Evolutionary conservation across 805 yeast genomes (phyloP), one percentile per base, ranked within the genome.

Genomic region (Saccharomycopsis capsularis): DNA sequence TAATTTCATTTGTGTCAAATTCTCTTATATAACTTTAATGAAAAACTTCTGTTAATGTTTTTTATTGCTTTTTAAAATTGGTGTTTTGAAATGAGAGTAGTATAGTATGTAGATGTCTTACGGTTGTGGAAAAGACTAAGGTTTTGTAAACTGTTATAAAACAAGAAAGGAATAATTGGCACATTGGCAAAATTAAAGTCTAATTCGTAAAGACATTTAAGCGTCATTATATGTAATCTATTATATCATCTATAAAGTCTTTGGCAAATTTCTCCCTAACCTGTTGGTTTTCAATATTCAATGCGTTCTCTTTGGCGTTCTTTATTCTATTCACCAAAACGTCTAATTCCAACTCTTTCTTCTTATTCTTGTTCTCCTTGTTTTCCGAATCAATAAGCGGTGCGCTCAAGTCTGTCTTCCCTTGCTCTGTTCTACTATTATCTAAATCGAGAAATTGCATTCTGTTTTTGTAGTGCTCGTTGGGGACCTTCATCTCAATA

Each of bases 371-470:
- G 29, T 3, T 11, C 16, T 21, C 23, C 4, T 44, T 22, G 9
- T 29, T 21, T 19, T 25, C 27, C 13, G 59, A 54, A 9, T 58
- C 55, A 4, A 65, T 60, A 37, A 64, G 57, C 3, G 64, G 66
- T 47, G 57, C 50, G 36, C 39, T 61, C 13, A 62, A 57, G 4
- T 57, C 57, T 29, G 37, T 56, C 60, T 44, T 59, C 61, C 4
- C 21, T 15, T 11, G 22, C 27, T 34, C 32, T 23, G 5, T 23
- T 22, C 19, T 18, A 29, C 32, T 29, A 29, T 29, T 13, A 29
- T 29, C 32, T n/a, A n/a, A n/a, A n/a, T n/a, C n/a, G n/a, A n/a
- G n/a, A n/a, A n/a, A n/a, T 27, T 27, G 32, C 7, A 13, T 9
- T 32, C 23, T 42, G 36, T 16, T 19, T 38, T 19, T 6, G 24